phyloP scores from a whole-genome alignment of 305 asterid genomes.

The Ajuga reptans region DNA sequence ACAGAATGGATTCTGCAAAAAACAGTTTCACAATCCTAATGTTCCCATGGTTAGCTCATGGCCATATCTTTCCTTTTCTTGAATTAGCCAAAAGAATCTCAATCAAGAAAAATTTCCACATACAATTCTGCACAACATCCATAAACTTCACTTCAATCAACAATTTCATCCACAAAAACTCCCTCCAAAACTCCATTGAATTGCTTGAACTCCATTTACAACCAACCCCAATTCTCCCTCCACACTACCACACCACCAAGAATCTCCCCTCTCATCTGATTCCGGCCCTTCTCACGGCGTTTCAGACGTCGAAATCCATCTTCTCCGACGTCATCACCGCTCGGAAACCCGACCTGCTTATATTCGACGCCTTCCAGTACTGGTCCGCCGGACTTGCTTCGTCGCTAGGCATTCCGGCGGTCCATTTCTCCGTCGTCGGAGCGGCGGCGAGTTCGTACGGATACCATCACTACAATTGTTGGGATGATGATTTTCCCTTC shows the following conservation, averaged over 20 bases:
- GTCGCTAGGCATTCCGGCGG: conserved; percentile 23
- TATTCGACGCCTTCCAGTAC: conserved; percentile 24
- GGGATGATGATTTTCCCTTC: neutral
- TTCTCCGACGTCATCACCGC: conserved; percentile 15
- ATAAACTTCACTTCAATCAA: conserved; percentile 20
- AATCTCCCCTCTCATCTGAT: conserved; percentile 18
- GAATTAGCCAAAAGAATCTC: conserved; percentile 25
- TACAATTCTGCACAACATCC: conserved; percentile 23
- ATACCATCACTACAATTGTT: neutral
- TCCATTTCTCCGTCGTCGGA: conserved; percentile 5
- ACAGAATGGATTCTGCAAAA: neutral
- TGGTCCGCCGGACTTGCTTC: conserved; percentile 20
- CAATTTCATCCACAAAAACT: neutral
- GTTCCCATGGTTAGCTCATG: conserved; percentile 13
- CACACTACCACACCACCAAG: conserved; percentile 25
- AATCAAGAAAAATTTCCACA: conserved; percentile 17
- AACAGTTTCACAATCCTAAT: neutral
- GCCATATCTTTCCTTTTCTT: conserved; percentile 22
- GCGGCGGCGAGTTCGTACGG: neutral
- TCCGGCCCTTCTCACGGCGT: conserved; percentile 11
- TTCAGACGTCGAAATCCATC: conserved; percentile 19
- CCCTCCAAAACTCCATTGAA: neutral
- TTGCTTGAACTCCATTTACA: conserved; percentile 21
- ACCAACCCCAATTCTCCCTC: neutral
- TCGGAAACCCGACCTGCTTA: conserved; percentile 21